phyloP scores from a whole-genome alignment of 139 green algal species.

The Yamagishiella unicocca region DNA sequence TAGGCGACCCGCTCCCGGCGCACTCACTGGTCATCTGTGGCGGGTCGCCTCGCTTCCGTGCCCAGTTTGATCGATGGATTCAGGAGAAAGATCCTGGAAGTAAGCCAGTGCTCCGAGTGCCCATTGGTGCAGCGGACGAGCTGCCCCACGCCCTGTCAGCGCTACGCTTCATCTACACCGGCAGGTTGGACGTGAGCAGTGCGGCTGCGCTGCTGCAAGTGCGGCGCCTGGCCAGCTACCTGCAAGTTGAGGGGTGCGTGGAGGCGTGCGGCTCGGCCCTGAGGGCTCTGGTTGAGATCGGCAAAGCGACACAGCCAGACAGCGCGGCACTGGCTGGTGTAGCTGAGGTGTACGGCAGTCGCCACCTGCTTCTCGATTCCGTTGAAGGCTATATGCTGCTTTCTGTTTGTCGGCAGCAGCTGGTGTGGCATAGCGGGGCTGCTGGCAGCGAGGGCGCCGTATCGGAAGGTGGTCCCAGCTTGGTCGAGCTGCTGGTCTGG shows the following conservation, averaged over 20 bases:
- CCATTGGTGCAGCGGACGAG: neutral
- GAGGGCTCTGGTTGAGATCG: neutral
- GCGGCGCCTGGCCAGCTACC: neutral
- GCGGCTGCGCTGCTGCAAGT: neutral
- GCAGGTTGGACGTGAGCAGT: neutral
- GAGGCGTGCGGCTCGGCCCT: neutral
- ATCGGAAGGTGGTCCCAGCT: neutral
- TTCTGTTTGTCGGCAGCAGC: neutral
- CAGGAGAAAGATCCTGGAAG: neutral
- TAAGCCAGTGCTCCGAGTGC: neutral
- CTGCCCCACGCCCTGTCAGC: neutral
- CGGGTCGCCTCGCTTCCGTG: neutral
- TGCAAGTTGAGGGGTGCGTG: neutral
- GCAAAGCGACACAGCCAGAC: too few relatives aligned
- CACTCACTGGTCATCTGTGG: neutral
- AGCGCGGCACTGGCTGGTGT: neutral
- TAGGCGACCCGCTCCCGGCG: neutral
- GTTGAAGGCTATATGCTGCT: neutral
- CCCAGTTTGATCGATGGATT: neutral
- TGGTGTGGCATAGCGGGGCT: neutral
- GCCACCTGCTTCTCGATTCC: neutral
- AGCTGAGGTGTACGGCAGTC: neutral
- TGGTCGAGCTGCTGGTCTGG: conserved; percentile 25
- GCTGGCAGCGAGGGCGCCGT: neutral
- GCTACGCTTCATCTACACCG: conserved; percentile 15